A percentile compares a stretch with the other conserved stretches of the same genome.
Evolutionary conservation across 2,329 filamentous ascomycete genomes (phyloP).

Genomic region (Fusarium sp.): DNA sequence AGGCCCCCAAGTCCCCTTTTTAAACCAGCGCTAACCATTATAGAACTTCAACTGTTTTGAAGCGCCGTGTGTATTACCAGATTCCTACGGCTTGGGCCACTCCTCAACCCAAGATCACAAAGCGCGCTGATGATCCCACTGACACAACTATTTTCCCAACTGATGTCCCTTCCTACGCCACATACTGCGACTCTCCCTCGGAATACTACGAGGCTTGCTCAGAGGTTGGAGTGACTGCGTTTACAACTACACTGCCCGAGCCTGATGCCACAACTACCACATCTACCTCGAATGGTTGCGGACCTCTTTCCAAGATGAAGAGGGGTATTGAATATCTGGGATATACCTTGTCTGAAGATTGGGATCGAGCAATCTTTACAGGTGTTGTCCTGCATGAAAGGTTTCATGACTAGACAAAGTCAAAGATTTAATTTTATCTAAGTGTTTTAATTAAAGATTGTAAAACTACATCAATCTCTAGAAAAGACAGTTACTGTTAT

Average conservation of each 20-base stretch:
- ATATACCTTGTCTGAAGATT: constrained; percentile 2
- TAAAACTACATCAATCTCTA: too few relatives aligned
- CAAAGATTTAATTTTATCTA: too few relatives aligned
- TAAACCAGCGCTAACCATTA: accelerated
- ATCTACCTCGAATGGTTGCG: neutral
- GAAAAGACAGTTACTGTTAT: too few relatives aligned
- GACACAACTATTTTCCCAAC: constrained; percentile 36
- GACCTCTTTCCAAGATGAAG: neutral
- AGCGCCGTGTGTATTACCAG: neutral
- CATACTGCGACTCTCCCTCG: constrained; percentile 23
- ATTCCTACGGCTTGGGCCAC: constrained; percentile 24
- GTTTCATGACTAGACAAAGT: neutral
- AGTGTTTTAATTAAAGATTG: too few relatives aligned
- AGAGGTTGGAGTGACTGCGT: constrained; percentile 10
- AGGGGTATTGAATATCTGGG: neutral
- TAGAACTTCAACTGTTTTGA: constrained; percentile 8
- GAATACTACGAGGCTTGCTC: constrained; percentile 35
- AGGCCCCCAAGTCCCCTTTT: accelerated
- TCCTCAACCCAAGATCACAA: neutral
- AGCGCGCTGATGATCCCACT: neutral
- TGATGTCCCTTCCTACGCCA: constrained; percentile 20
- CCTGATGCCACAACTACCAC: neutral
- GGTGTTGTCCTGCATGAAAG: neutral
- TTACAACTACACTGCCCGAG: constrained; percentile 21
- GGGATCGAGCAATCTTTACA: constrained; percentile 7